Percentiles rank a stretch among this genome's conserved stretches.
Evolutionary conservation across 495 filamentous ascomycete species (phyloP).

Genomic region (Friedmanniomyces simplex): DNA sequence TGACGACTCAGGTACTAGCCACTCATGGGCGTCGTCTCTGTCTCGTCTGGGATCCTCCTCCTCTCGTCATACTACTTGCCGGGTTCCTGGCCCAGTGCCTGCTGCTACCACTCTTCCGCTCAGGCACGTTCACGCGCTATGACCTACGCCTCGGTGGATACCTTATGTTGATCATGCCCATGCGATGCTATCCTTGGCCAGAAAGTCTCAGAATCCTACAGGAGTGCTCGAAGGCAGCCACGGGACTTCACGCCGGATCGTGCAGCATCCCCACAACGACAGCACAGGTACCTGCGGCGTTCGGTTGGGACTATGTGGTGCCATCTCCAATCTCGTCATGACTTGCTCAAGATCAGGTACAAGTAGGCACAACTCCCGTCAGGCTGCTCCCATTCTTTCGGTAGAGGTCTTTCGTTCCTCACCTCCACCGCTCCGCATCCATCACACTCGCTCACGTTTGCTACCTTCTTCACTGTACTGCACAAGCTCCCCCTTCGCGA

Average conservation of each 20-base stretch:
- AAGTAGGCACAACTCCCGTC: not conserved
- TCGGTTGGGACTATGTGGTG: not conserved
- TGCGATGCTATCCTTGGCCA: not conserved
- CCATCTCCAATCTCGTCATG: not conserved
- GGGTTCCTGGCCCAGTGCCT: not conserved
- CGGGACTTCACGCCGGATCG: not conserved
- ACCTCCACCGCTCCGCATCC: not conserved
- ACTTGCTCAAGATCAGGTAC: not conserved
- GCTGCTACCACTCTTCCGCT: not conserved
- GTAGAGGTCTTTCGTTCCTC: not conserved
- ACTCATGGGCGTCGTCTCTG: not conserved
- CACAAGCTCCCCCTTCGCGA: not conserved
- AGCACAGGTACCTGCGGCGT: not conserved
- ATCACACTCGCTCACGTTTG: not conserved
- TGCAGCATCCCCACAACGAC: not conserved
- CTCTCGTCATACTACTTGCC: not conserved
- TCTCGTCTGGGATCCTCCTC: not conserved
- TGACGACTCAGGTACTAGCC: not conserved
- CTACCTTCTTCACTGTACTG: not conserved
- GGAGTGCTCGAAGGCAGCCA: not conserved
- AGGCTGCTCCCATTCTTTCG: not conserved
- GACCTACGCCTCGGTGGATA: not conserved
- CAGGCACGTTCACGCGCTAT: not conserved
- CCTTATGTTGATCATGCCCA: not conserved
- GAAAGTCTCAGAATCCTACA: not conserved